A percentile compares a stretch with the other conserved stretches of the same genome.
These are phyloP conservation scores for Pythium apleroticum DNA, from an alignment of 352 stramenopile genomes.

Conservation along the genomic window DNA sequence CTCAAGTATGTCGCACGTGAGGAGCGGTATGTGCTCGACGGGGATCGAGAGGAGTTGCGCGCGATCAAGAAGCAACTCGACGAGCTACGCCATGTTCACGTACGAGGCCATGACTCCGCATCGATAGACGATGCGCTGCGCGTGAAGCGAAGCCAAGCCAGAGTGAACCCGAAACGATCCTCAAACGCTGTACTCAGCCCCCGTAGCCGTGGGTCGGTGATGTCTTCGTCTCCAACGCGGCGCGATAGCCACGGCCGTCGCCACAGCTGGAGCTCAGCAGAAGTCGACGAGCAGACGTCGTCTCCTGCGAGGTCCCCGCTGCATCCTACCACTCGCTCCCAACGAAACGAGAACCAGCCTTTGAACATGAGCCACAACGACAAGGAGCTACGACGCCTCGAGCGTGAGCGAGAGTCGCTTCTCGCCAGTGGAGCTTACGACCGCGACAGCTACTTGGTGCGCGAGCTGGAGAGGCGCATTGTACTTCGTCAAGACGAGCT, in stretches of 20 bases:
- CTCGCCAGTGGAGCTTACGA: conserved; percentile 61
- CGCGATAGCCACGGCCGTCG: conserved; percentile 1
- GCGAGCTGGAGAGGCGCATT: conserved; percentile 66
- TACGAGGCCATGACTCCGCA: conserved; percentile 5
- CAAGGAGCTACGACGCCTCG: conserved; percentile 45
- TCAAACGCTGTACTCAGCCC: not conserved
- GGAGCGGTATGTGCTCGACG: conserved; percentile 77
- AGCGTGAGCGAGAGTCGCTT: conserved; percentile 55
- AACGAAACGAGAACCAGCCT: not conserved
- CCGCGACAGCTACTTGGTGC: conserved; percentile 62
- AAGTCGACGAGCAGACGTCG: not conserved
- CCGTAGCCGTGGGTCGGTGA: not conserved
- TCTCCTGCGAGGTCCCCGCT: not conserved
- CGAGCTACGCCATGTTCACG: conserved; percentile 54
- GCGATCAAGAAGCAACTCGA: conserved; percentile 85
- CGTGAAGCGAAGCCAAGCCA: not conserved
- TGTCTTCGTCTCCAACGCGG: not conserved
- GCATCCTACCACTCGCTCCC: not conserved
- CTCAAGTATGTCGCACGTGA: conserved; percentile 80
- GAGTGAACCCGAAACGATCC: not conserved
- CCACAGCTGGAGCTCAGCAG: conserved; percentile 20
- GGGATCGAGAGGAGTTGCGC: conserved; percentile 73
- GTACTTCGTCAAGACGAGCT: conserved; percentile 26
- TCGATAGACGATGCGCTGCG: not conserved
- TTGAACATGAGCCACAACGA: not conserved